Base-by-base conservation (phyloP, 164 flowering plant species). In the Cinnamomum micranthum region DNA sequence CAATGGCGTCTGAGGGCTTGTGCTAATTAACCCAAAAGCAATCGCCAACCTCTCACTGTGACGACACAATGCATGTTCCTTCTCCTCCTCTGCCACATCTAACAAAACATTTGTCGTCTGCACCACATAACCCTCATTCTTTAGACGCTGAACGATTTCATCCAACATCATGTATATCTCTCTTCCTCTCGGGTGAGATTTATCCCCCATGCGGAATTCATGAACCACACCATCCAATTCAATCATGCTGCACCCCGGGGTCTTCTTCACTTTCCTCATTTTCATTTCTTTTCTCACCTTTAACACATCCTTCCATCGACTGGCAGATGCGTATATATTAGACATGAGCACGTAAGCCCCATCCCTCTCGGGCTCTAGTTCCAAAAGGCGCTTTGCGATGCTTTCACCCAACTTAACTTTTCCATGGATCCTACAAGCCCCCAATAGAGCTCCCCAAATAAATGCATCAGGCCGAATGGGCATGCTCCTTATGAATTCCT, bases 11-110 rank as follows among this genome's bases (percentile, higher is more conserved):
- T 75, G 71, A n/a, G 71, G 71, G 79, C 75, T 68, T 23, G 79
- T 77, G 62, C 75, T 72, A 23, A 77, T 77, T 14, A 72, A 58
- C 4, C 79, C 79, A 72, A 72, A 68, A 24, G 79, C 72, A 72
- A 77, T 77, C 24, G 79, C 79, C 66, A 67, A 51, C 71, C 70
- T 72, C 70, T 77, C 79, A 59, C 79, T 77, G 25, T 76, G 79
- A 5, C 9, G 50, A 41, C 71, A 66, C 67, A 76, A 20, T 19
- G 74, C 60, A 27, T 62, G 52, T 60, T 76, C 75, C 67, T 71
- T 74, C 51, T 74, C 76, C 71, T 74, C 76, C 50, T 68, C 71
- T 10, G 68, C 66, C 35, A 71, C 71, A 51, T 65, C 79, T 13
- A 65, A 31, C 22, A 68, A 72, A 33, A 68, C 51, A 24, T 70